These are phyloP conservation scores for Tuber umbilicatum DNA, from an alignment of 495 filamentous ascomycete genomes.

Conservation along the genomic window DNA sequence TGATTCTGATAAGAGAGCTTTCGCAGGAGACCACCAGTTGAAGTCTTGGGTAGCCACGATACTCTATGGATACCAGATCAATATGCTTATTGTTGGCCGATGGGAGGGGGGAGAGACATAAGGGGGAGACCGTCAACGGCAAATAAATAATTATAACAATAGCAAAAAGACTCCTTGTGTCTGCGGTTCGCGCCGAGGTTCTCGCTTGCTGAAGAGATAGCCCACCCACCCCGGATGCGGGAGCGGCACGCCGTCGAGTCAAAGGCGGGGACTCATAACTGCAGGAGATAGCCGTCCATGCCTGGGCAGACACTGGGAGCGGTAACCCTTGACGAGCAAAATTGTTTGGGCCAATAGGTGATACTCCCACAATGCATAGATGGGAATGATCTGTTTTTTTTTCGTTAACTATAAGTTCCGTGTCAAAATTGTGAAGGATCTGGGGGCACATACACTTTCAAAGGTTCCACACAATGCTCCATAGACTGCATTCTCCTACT, in stretches of 20 bases:
- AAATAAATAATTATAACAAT: too few species aligned
- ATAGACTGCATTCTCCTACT: conserved; percentile 84
- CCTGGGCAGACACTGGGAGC: conserved; percentile 28
- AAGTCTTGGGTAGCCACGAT: neutral
- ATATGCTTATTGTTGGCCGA: too few species aligned
- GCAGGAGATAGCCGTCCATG: conserved; percentile 27
- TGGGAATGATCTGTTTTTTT: conserved; percentile 48
- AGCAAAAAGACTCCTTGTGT: too few species aligned
- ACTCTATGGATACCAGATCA: too few species aligned
- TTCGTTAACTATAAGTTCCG: conserved; percentile 5
- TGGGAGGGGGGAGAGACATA: too few species aligned
- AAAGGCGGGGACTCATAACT: conserved; percentile 31
- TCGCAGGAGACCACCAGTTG: neutral
- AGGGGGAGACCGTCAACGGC: too few species aligned
- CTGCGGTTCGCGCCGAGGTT: too few species aligned
- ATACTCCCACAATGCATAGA: conserved; percentile 81
- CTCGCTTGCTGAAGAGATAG: too few species aligned
- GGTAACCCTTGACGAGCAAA: conserved; percentile 52
- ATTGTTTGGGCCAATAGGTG: conserved; percentile 87
- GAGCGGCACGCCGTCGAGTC: conserved; percentile 38
- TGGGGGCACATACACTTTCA: conserved; percentile 50
- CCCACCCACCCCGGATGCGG: conserved; percentile 9
- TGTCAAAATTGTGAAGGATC: neutral
- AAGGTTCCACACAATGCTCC: conserved; percentile 78
- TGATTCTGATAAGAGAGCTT: neutral